Base-by-base conservation (phyloP, 1,139 yeast species). In the Debaryomyces udenii region DNA sequence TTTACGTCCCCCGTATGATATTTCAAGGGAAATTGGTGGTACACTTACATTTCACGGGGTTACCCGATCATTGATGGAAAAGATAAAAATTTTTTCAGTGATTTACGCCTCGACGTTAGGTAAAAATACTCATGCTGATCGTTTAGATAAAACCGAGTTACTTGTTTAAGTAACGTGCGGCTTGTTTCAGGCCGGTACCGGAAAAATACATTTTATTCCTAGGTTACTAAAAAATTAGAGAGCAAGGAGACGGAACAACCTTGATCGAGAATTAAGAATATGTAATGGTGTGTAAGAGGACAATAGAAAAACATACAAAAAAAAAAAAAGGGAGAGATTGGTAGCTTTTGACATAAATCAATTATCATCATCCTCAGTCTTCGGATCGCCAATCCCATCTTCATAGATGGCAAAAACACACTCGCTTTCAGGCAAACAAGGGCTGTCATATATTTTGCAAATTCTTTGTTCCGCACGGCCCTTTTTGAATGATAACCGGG, bases 311-410 rank as follows among this genome's bases (percentile, higher is more conserved):
- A n/a, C n/a, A n/a, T n/a, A n/a, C n/a, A n/a, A n/a, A n/a, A n/a
- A n/a, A n/a, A n/a, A n/a, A n/a, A n/a, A n/a, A n/a, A n/a, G n/a
- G n/a, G n/a, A n/a, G n/a, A n/a, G n/a, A n/a, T n/a, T n/a, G n/a
- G n/a, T n/a, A n/a, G n/a, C n/a, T n/a, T n/a, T n/a, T n/a, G 22
- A 6, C 7, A 6, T 20, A 26, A 26, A 13, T 34, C 43, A 49
- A 29, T 24, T 23, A 10, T 60, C 61, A 22, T 70, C 75, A 39
- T 86, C 96, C 42, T 86, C 96, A 31, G 83, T 84, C 53, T 83
- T 80, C 39, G 98, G 98, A 66, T 93, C 99, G 45, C 96, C 96
- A 50, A 93, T 85, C 44, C 99, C 99, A 57, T 93, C 97, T 57
- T 90, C 96, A 57, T 91, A 91, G 49, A 93, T 89, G 11, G 96